Percentiles rank a stretch among this genome's conserved stretches.
Evolutionary conservation across 331 rosid genomes (phyloP).

Genomic region (Quercus phellos): DNA sequence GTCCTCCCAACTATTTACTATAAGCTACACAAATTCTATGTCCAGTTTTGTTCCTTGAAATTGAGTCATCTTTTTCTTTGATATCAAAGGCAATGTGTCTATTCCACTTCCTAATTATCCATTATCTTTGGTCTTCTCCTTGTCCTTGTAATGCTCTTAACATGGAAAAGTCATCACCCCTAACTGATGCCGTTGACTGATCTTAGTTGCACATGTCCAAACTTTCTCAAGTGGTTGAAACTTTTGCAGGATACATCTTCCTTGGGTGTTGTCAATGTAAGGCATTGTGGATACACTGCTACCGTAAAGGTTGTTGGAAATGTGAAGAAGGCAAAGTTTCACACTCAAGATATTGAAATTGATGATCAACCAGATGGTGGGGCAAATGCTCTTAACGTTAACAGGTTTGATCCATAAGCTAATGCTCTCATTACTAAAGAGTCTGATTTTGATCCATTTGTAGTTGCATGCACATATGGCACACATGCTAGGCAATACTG

Average conservation of each 20-base stretch:
- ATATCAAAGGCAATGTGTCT: not conserved
- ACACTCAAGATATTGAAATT: slow-evolving; percentile 54
- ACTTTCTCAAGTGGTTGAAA: not conserved
- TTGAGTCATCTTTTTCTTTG: not conserved
- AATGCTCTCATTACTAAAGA: not conserved
- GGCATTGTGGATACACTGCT: slow-evolving; percentile 85
- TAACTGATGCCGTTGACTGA: not conserved
- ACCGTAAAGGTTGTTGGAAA: slow-evolving; percentile 67
- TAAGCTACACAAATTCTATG: not conserved
- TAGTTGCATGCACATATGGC: not conserved
- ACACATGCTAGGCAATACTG: not conserved
- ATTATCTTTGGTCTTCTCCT: not conserved
- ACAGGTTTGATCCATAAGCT: slow-evolving; percentile 55
- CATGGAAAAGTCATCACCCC: not conserved
- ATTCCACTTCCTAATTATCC: not conserved
- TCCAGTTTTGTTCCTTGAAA: not conserved
- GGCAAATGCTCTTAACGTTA: slow-evolving; percentile 81
- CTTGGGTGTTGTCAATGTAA: slow-evolving; percentile 54
- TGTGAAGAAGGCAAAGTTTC: slow-evolving; percentile 44
- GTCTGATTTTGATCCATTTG: not conserved
- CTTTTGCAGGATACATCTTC: slow-evolving; percentile 73
- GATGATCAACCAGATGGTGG: slow-evolving; percentile 92
- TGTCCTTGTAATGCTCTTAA: not conserved
- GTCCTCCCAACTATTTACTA: not conserved
- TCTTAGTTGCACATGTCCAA: not conserved